Evolutionary conservation across 805 yeast genomes (phyloP), one percentile per base, ranked within the genome.

Genomic region (Kodamaea jinghongensis): DNA sequence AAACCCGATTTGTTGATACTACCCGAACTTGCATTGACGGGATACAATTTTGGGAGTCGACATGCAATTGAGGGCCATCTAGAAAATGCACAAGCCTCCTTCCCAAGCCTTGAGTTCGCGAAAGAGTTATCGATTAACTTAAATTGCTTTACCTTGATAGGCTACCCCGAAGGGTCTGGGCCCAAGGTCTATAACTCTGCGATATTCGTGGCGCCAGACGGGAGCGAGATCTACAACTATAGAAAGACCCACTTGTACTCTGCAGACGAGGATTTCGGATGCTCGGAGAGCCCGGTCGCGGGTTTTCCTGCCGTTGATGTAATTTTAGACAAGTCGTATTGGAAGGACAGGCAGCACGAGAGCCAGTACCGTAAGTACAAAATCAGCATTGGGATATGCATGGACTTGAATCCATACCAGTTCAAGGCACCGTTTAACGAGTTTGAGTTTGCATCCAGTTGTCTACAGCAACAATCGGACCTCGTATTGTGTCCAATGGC

Each of bases 401-500:
- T 90, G 97, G 98, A 90, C 62, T 60, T 90, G 45, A 89, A 86
- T 56, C 96, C 96, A 0, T 84, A 86, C 58, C 72, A 85, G 55
- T 90, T 90, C 58, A 68, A 76, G 46, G 88, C 96, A 1, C 89
- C 95, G 1, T 89, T 87, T 61, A 67, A 73, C 27, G 71, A 67
- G 17, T 87, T 75, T 55, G 97, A 90, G 58, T 86, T 85, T 59
- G 73, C 90, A 0, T 56, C 61, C 20, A 68, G 70, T 38, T 79
- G 85, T 43, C 54, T 65, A 14, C 50, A 60, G 0, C 70, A 78
- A 31, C 52, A 66, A 8, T 76, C 78, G 0, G 70, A 76, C 25
- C 60, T 90, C 41, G 68, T 86, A 1, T 54, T 90, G 10, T 78
- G 84, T 44, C 96, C 96, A 2, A 88, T 85, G 76, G 95, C 95